phyloP scores from a whole-genome alignment of 2,329 filamentous ascomycete species.

The Orbilia brochopaga region DNA sequence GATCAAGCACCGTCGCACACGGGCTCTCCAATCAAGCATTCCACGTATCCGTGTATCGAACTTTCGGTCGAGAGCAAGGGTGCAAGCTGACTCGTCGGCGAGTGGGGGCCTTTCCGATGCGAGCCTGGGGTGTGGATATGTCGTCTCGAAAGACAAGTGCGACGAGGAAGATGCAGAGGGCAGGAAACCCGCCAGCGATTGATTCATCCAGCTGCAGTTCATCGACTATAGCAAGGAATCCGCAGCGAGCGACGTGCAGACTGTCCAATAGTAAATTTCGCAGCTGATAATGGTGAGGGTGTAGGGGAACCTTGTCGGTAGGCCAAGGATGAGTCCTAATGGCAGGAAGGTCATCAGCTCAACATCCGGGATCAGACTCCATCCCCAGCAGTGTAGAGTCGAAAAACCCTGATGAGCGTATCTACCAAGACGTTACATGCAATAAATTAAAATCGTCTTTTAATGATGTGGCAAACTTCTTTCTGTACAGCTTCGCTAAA shows the following conservation, averaged over 20 bases:
- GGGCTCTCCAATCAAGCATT: conserved; percentile 17
- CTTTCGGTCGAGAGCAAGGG: neutral
- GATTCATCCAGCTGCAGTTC: conserved; percentile 21
- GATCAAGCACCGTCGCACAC: neutral
- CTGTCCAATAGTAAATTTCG: conserved; percentile 39
- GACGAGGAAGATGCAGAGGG: conserved; percentile 30
- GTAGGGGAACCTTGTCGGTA: conserved; percentile 40
- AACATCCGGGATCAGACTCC: conserved; percentile 29
- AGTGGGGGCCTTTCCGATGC: conserved; percentile 16
- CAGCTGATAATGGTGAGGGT: conserved; percentile 21
- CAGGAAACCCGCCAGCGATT: conserved; percentile 14
- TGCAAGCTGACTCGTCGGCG: neutral
- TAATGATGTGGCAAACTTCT: conserved; percentile 28
- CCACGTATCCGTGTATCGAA: conserved; percentile 10
- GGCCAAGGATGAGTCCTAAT: conserved; percentile 30
- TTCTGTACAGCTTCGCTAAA: conserved; percentile 28
- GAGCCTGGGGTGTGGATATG: conserved; percentile 20
- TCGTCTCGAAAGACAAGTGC: conserved; percentile 18
- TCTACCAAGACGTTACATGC: conserved; percentile 21
- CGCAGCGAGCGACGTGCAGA: conserved; percentile 19
- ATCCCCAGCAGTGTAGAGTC: conserved; percentile 16
- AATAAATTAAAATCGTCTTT: conserved; percentile 20
- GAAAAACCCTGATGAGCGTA: conserved; percentile 7
- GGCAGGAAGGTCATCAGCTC: conserved; percentile 36
- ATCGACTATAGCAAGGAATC: conserved; percentile 39